Base-by-base conservation (phyloP, 495 filamentous ascomycete genomes). In the Aspergillus bridgeri region DNA sequence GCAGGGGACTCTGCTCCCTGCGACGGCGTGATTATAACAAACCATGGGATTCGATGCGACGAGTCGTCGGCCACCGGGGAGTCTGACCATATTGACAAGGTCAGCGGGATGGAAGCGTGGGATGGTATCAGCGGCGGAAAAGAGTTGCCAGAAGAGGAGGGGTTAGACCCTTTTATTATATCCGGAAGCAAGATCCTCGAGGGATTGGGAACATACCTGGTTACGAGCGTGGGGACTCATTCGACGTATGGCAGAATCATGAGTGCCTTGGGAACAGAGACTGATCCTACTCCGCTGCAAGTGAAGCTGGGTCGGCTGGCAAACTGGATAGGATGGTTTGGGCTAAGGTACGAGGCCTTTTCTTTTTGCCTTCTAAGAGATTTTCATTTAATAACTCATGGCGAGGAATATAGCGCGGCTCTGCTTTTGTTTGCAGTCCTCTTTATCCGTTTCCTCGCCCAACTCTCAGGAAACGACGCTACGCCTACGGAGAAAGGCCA, bases 231-330 rank as follows among this genome's bases (percentile, higher is more conserved):
- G 25, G 86, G 86, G 9, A 71, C 82, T 13, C 77, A 86, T 60
- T 87, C 84, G 9, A 79, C 75, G n/a, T 83, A 84, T 63, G 86
- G 86, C 29, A 83, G 86, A 49, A 85, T 85, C 44, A 76, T 89
- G 79, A 71, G 86, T 70, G 78, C 80, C 11, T 57, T 87, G 44
- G 83, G 85, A 54, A 80, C 82, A n/a, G 73, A 81, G 15, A 79
- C 75, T 60, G 86, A 87, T 60, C 81, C 80, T 4, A 89, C 86
- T 3, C 86, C 86, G 1, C 73, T 89, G 22, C 85, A 88, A 58
- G 77, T 76, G 24, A 89, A 88, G 62, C 69, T 89, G 48, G 85
- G 80, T 53, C 64, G 70, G 19, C 70, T 89, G 54, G 85, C 85
- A 3, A 76, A 83, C 56, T 85, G 86, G 79, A 88, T 88, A 65